Base-by-base conservation (phyloP, 2,329 filamentous ascomycete species). In the Magnaporthiopsis rhizophila region DNA sequence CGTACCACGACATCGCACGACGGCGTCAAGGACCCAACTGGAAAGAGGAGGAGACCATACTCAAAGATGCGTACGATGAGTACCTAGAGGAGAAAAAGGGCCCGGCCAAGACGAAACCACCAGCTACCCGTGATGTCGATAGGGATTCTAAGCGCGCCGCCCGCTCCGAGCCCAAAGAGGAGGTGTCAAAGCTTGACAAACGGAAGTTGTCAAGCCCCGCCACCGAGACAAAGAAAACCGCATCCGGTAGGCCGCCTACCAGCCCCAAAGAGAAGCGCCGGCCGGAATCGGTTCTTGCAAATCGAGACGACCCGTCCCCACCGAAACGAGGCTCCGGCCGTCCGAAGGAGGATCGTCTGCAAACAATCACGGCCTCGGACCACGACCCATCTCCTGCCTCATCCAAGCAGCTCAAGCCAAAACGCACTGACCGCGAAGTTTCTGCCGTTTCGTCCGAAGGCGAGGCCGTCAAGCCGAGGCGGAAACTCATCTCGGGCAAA, bases 1-100 rank as follows among this genome's bases (percentile, higher is more conserved):
- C 90, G 0, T 99, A 98, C 74, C 90, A 87, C 71, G 92, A 99
- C 68, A 87, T 98, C 66, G 92, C 95, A 2, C 86, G 89, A 69
- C 87, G 91, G 61, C 87, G 92, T 57, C 87, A 88, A 68, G 94
- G 95, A 0, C 91, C 93, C 9, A 89, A 91, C 66, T 97, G 93
- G 92, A 89, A 94, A 73, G 88, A 94, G 67, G 95, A 99, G 74
- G 88, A 90, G 68, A 85, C 92, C 58, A 79, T 96, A 64, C 76
- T 99, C 61, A 93, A 93, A 73, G 83, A 87, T 56, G 86, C 89
- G 3, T 92, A 87, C 68, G 88, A 92, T 65, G 83, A 84, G 36
- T 86, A 84, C 69, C 84, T 81, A 68, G 84, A 83, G 64, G 74
- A 74, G 2, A 79, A 82, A 62, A 84, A 82, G 67, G 79, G 80